Base-by-base conservation (phyloP, 2,329 filamentous ascomycete species). In the Xylariomycetidae sp. region DNA sequence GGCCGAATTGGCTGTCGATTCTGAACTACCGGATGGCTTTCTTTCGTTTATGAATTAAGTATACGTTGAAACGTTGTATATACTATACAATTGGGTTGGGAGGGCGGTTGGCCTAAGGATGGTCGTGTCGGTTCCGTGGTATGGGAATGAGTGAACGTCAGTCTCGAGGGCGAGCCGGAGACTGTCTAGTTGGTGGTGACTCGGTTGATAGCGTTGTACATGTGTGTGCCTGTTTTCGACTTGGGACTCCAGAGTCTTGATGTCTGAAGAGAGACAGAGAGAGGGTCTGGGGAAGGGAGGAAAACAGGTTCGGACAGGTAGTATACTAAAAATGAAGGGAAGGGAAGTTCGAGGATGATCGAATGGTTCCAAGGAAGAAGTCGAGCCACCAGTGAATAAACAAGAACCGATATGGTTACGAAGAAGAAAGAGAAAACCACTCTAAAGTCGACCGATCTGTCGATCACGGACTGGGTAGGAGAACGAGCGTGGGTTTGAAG, bases 31-130 rank as follows among this genome's bases (percentile, higher is more conserved):
- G n/a, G n/a, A n/a, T n/a, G n/a, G 13, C 16, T 41, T 36, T 30
- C 32, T 28, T 39, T 38, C 41, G 44, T 48, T 52, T 53, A 51
- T 46, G 44, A 38, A 57, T 56, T 56, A 56, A 48, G 47, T 56
- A 50, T 51, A 46, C 37, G 20, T 23, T 23, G 8, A 23, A 23
- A 8, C 8, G 8, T 23, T 49, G 41, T 51, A 44, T 48, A 38
- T 50, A 47, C 41, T 54, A 48, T 56, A 54, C 51, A 57, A 40
- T 45, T 47, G 49, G 26, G 38, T 48, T 29, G 33, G 19, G 6
- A 27, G 46, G 54, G 54, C 54, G 41, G 41, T 50, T 50, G 53
- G 54, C 54, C 54, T 53, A 57, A 56, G 31, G 54, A 58, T 49
- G 54, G 54, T 58, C 45, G 42, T 51, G 44, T 55, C 51, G 53